Percentiles rank a stretch among this genome's conserved stretches.
These are phyloP conservation scores for Mucor sp. DNA, from an alignment of 371 early-diverging fungal genomes.

Conservation along the genomic window DNA sequence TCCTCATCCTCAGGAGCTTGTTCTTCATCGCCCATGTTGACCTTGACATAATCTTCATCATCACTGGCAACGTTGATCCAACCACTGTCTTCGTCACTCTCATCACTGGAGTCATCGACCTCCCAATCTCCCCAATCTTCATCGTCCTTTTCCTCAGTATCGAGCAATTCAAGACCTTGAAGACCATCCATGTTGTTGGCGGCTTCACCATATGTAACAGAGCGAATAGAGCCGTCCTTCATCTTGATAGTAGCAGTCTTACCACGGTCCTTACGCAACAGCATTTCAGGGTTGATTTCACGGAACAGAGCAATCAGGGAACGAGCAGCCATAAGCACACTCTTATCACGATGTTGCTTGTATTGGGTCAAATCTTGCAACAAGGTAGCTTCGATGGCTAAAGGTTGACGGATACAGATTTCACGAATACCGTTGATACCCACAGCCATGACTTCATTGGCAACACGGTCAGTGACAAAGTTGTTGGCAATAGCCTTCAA, in stretches of 20 bases:
- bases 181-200: slow-evolving; percentile 63
- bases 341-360: slow-evolving; percentile 91
- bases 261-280: slow-evolving; percentile 91
- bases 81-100: slow-evolving; percentile 53
- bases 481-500: slow-evolving; percentile 91
- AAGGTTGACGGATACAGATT: slow-evolving; percentile 86
- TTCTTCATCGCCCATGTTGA: slow-evolving; percentile 44
- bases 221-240: slow-evolving; percentile 63
- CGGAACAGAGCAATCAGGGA: slow-evolving; percentile 89
- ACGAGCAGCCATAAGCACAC: slow-evolving; percentile 88
- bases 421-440: slow-evolving; percentile 94
- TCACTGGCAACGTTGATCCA: slow-evolving; percentile 53
- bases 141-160: slow-evolving; percentile 45
- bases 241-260: slow-evolving; percentile 76
- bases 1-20: slow-evolving; percentile 22
- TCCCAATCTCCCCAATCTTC: slow-evolving; percentile 66
- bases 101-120: slow-evolving; percentile 59
- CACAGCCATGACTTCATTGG: slow-evolving; percentile 93
- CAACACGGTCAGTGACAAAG: slow-evolving; percentile 90
- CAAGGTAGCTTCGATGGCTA: slow-evolving; percentile 87
- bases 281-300: slow-evolving; percentile 92
- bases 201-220: slow-evolving; percentile 71
- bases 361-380: slow-evolving; percentile 89
- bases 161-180: slow-evolving; percentile 77
- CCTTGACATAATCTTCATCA: slow-evolving; percentile 48